phyloP scores from a whole-genome alignment of 2,329 filamentous ascomycete genomes.

The Cytospora schulzeri region DNA sequence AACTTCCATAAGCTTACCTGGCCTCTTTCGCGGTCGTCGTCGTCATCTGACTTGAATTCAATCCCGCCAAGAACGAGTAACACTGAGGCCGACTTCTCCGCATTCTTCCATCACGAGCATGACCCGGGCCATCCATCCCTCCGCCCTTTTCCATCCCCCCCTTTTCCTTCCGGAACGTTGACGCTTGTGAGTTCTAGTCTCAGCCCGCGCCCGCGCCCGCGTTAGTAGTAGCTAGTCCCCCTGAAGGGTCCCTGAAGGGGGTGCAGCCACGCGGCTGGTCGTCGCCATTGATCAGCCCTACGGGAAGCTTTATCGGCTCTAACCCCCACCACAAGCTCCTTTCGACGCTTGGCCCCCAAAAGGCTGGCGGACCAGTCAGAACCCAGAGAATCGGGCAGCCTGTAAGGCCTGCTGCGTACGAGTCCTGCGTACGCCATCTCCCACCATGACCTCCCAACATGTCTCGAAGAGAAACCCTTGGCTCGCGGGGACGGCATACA shows the following conservation, averaged over 20 bases:
- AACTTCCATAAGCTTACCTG: conserved; percentile 10
- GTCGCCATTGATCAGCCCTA: conserved; percentile 23
- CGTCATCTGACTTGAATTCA: conserved; percentile 8
- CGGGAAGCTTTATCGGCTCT: conserved; percentile 8
- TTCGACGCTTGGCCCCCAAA: background rate
- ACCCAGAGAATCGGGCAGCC: conserved; percentile 24
- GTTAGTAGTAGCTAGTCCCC: background rate
- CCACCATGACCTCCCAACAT: background rate
- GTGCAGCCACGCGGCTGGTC: background rate
- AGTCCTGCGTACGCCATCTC: conserved; percentile 18
- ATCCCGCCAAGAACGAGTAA: conserved; percentile 1
- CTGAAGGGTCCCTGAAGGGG: background rate
- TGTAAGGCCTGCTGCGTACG: conserved; percentile 15
- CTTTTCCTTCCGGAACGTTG: background rate
- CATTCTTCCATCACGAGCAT: background rate
- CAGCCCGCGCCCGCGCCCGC: background rate
- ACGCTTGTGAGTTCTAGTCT: background rate
- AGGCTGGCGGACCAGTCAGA: conserved; percentile 15
- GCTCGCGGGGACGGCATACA: background rate
- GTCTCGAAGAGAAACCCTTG: background rate
- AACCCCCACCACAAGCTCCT: background rate
- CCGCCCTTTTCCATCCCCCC: background rate
- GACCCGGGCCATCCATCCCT: background rate
- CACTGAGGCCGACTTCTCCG: background rate
- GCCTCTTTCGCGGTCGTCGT: background rate